Evolutionary conservation across 2,329 filamentous ascomycete genomes (phyloP), one percentile per base, ranked within the genome.

Genomic region (Calonectria pseudoturangicola): DNA sequence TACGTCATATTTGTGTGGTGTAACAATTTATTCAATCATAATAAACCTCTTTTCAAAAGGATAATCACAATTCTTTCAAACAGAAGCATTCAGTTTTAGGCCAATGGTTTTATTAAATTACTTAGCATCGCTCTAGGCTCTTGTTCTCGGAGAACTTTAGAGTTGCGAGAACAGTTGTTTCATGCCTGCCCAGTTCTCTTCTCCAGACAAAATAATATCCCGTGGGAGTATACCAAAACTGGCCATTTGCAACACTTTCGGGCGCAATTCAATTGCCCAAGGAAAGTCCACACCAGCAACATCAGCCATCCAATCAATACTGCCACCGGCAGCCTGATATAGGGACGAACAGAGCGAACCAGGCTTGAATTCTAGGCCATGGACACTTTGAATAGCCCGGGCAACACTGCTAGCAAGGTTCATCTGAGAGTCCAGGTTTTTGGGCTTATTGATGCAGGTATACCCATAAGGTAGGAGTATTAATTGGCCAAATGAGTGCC

Each of bases 111-210:
- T 33, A 33, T 9, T 33, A 33, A 33, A 33, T 5, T 9, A 33
- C 30, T 33, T 9, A 33, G 30, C 30, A 9, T 9, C 30, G 4
- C 5, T 9, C 30, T 5, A 33, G 30, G 9, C 9, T 33, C 30
- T 5, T 33, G 30, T 5, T 5, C 5, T 33, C 30, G 30, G 9
- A 33, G 5, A 33, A 33, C 30, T 33, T 33, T 33, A 47, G 4
- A 48, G 45, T 0, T 48, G 45, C 9, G 45, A 48, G 45, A 48
- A 48, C 25, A 48, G 45, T 5, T 48, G 45, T 2, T 48, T 48
- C 45, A 48, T 48, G n/a, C 45, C 45, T n/a, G 45, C 45, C 45
- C 45, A 48, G 13, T 48, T 48, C 45, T 48, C 45, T 10, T 48
- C 45, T 5, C 45, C 45, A 48, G 45, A 48, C 21, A 8, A 48